A percentile compares a stretch with the other conserved stretches of the same genome.
Conservation (phyloP, 169 alveolate genomes). For the Toxoplasma gondii region DNA sequence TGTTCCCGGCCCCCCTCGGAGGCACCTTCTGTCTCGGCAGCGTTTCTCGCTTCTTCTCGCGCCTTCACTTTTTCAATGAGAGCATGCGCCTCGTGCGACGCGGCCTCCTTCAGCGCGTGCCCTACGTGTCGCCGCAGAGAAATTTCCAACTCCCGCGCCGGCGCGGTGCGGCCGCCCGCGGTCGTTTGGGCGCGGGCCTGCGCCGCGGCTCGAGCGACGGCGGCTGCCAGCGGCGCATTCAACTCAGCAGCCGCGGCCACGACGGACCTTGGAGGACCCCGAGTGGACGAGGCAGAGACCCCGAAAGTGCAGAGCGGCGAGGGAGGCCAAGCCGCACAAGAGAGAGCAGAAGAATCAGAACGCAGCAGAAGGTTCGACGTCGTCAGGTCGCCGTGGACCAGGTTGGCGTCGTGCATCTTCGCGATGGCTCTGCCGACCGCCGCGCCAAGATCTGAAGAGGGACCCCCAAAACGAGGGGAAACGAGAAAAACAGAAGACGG, state of each 20-base stretch:
- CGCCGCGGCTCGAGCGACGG: background rate
- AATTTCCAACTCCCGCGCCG: background rate
- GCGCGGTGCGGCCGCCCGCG: background rate
- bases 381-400: conserved; percentile 91
- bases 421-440: conserved; percentile 80
- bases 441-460: conserved; percentile 61
- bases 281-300: background rate
- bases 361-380: conserved; percentile 86
- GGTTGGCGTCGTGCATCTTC: conserved; percentile 79
- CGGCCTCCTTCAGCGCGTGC: background rate
- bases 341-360: background rate
- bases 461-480: background rate
- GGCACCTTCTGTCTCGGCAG: background rate
- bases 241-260: background rate
- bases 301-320: background rate
- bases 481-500: background rate
- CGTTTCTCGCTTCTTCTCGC: background rate
- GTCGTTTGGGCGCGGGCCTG: background rate
- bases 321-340: background rate
- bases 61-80: background rate
- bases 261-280: background rate
- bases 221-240: background rate
- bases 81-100: background rate
- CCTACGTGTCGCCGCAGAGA: background rate
- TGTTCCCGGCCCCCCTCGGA: background rate